Evolutionary conservation across 148 eudicot genomes (phyloP), one percentile per base, ranked within the genome.

Genomic region (Vaccinium macrocarpon): DNA sequence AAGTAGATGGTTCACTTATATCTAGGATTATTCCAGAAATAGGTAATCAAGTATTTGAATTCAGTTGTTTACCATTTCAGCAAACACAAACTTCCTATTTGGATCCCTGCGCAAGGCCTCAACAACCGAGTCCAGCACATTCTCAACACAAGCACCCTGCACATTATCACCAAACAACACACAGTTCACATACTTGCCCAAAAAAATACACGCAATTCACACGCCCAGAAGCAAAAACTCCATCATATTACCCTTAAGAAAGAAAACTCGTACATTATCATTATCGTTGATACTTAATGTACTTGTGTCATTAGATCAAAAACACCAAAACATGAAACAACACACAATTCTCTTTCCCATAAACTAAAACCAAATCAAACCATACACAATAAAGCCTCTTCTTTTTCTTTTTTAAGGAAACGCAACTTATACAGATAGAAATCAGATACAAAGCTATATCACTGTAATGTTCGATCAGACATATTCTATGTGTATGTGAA

Each of bases 111-210:
- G 90, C 91, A 96, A 84, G 16, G 97, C 88, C 82, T 83, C 84
- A 79, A 94, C 89, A 78, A 96, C 91, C 10, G 99, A 96, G 85
- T 96, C 99, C 84, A 96, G 85, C 72, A 85, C 88, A 88, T 95
- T 93, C 84, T 96, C 93, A 70, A 96, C 91, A 89, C 99, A 93
- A 42, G 94, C 98, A 85, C 87, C 92, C 99, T 96, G 89, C 91
- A 91, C 14, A 71, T 79, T 80, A 79, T 55, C 70, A 38, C 23
- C 68, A 85, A 56, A 62, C 46, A 78, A 27, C 68, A 21, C 50
- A 6, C 46, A 27, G 53, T 78, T 53, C 48, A 78, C 38, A 59
- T 21, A 21, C 25, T 61, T 18, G 8, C 66, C 12, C 25, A 21
- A 61, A 21, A 59, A 19, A 1, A 2, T 11, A 62, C 70, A 62